A percentile compares a stretch with the other conserved stretches of the same genome.
Evolutionary conservation across 352 stramenopile species (phyloP).

Genomic region (Sclerospora graminicola): DNA sequence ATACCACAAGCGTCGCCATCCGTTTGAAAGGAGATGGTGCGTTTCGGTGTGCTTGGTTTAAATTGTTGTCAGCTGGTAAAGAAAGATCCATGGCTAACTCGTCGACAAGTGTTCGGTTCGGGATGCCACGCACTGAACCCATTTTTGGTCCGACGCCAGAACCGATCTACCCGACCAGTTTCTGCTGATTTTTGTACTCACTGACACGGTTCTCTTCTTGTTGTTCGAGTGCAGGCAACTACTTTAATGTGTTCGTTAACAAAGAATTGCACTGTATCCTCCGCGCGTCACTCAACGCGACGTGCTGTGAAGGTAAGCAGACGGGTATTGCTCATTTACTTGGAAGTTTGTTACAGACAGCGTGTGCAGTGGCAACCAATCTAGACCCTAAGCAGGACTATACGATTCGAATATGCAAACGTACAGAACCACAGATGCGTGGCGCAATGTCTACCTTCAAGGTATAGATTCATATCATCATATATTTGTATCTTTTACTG

Average conservation of each 20-base stretch:
- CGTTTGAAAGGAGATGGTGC: constrained; percentile 76
- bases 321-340: background rate
- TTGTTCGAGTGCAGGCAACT: constrained; percentile 47
- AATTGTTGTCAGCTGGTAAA: background rate
- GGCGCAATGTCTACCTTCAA: constrained; percentile 83
- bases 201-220: background rate
- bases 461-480: constrained; percentile 12
- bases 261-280: constrained; percentile 62
- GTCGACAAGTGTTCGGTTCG: constrained; percentile 15
- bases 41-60: constrained; percentile 11
- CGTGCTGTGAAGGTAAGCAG: constrained; percentile 62
- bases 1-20: constrained; percentile 55
- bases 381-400: constrained; percentile 43
- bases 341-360: constrained; percentile 4
- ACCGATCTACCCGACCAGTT: constrained; percentile 4
- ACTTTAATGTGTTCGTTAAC: constrained; percentile 85
- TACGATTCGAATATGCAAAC: constrained; percentile 64
- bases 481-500: background rate
- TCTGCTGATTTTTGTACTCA: constrained; percentile 5
- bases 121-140: constrained; percentile 33
- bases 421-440: constrained; percentile 77
- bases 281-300: constrained; percentile 61
- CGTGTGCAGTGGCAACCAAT: constrained; percentile 41
- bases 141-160: constrained; percentile 22
- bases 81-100: constrained; percentile 6